Evolutionary conservation across 768 basidiomycete genomes (phyloP), one percentile per base, ranked within the genome.

Genomic region (Suillus variegatus): DNA sequence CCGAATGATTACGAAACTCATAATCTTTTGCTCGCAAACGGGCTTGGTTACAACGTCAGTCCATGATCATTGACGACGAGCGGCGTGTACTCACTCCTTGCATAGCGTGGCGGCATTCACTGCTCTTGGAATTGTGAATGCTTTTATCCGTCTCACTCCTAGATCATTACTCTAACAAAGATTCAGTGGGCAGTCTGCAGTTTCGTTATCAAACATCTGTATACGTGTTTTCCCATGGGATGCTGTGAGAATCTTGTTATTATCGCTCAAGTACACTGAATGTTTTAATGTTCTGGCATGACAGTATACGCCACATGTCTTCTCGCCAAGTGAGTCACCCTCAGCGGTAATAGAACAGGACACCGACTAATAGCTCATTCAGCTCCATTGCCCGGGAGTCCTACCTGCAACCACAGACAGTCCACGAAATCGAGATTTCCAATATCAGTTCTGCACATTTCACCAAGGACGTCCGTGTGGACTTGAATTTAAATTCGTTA

Each of bases 321-420:
- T 2, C 75, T 75, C 68, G 64, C 74, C 16, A 75, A 76, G 74
- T 76, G 18, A 60, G 74, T 61, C 28, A 2, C 63, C 44, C 10
- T 4, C 16, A 28, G 43, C 2, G n/a, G 5, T 38, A 41, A 22
- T 22, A 38, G 0, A 35, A n/a, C 32, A 32, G 2, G 5, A 18
- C 9, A 20, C 28, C n/a, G 12, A 32, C 46, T 67, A 40, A 72
- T 10, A 47, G 56, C 1, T 44, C 14, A 0, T 5, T 36, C 43
- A 75, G 76, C n/a, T 61, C 72, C 6, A 65, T 75, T 67, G 71
- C 74, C 47, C 76, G 71, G 25, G 68, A 69, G 22, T 77, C 76
- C 22, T 77, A 74, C 44, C 65, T 77, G 38, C 13, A 36, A 28
- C 56, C 61, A 28, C 57, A 60, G 57, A 12, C 16, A 18, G 25